A percentile compares a stretch with the other conserved stretches of the same genome.
These are phyloP conservation scores for Pythium aristosporum DNA, from an alignment of 352 stramenopile species.

Conservation along the genomic window DNA sequence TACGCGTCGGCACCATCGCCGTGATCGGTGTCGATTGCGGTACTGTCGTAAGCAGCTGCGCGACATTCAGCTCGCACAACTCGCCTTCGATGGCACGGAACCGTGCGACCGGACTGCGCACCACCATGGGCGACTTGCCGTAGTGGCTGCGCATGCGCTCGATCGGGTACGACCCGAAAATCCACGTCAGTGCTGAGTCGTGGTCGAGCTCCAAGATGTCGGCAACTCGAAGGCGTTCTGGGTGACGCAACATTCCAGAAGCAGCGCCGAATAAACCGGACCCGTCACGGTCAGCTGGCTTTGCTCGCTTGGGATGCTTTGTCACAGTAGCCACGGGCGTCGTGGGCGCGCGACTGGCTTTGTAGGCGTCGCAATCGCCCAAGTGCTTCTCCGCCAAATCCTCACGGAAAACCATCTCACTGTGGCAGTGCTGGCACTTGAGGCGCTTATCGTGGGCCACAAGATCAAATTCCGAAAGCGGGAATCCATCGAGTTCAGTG, in stretches of 20 bases:
- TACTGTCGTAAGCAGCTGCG: neutral
- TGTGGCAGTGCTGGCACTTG: constrained; percentile 19
- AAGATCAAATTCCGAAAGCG: constrained; percentile 16
- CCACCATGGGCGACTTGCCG: neutral
- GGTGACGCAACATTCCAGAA: neutral
- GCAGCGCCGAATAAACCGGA: neutral
- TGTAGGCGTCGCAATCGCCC: constrained; percentile 15
- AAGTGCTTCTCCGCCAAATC: constrained; percentile 12
- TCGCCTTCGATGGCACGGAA: constrained; percentile 4
- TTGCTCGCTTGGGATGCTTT: constrained; percentile 3
- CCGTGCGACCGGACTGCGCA: constrained; percentile 1
- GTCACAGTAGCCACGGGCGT: neutral
- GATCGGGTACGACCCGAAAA: constrained; percentile 14
- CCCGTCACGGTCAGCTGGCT: neutral
- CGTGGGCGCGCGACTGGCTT: neutral
- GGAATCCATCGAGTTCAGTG: constrained; percentile 3
- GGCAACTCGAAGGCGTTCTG: neutral
- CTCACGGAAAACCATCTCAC: neutral
- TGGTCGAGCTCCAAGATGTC: constrained; percentile 12
- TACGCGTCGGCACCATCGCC: neutral
- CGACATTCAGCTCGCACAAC: constrained; percentile 14
- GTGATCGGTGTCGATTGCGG: neutral
- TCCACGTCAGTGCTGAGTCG: constrained; percentile 6
- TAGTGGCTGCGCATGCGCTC: constrained; percentile 14
- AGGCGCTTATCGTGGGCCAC: constrained; percentile 2